Conservation (phyloP, 1,284 basidiomycete genomes). For the Malassezia vespertilionis region DNA sequence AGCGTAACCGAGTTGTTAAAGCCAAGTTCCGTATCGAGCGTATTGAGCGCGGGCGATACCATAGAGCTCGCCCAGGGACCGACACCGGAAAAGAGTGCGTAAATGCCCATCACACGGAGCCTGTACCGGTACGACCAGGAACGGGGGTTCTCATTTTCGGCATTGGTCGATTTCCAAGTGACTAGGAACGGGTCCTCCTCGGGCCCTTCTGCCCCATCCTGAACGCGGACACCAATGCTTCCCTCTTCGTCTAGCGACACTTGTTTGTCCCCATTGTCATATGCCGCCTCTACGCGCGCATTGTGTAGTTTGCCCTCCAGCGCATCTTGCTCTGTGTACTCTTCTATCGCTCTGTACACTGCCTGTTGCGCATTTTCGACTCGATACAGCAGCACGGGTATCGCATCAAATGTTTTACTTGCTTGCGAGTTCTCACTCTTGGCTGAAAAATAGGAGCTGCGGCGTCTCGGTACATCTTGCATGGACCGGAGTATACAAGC, state of each 20-base stretch:
- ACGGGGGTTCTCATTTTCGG: constrained; percentile 56
- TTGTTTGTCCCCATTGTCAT: too few relatives aligned
- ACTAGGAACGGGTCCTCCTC: constrained; percentile 44
- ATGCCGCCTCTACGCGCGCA: too few relatives aligned
- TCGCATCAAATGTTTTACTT: too few relatives aligned
- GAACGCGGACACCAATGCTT: neutral
- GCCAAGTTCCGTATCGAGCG: constrained; percentile 24
- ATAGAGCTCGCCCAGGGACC: constrained; percentile 35
- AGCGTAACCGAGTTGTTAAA: constrained; percentile 18
- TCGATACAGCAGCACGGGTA: too few relatives aligned
- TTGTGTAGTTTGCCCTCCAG: too few relatives aligned
- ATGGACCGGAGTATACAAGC: too few relatives aligned
- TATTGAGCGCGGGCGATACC: constrained; percentile 35
- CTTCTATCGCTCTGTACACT: too few relatives aligned
- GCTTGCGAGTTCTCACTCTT: too few relatives aligned
- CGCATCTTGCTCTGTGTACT: too few relatives aligned
- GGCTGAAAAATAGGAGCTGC: too few relatives aligned
- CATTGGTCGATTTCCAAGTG: constrained; percentile 58
- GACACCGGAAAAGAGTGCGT: constrained; percentile 33
- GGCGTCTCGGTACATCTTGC: too few relatives aligned
- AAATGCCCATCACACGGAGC: constrained; percentile 56
- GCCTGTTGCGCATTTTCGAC: too few relatives aligned
- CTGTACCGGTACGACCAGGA: constrained; percentile 56
- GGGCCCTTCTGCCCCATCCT: neutral
- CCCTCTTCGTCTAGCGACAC: neutral